Percentiles rank a stretch among this genome's conserved stretches.
These are phyloP conservation scores for Sphaceloma murrayae DNA, from an alignment of 2,329 filamentous ascomycete species.

Conservation along the genomic window DNA sequence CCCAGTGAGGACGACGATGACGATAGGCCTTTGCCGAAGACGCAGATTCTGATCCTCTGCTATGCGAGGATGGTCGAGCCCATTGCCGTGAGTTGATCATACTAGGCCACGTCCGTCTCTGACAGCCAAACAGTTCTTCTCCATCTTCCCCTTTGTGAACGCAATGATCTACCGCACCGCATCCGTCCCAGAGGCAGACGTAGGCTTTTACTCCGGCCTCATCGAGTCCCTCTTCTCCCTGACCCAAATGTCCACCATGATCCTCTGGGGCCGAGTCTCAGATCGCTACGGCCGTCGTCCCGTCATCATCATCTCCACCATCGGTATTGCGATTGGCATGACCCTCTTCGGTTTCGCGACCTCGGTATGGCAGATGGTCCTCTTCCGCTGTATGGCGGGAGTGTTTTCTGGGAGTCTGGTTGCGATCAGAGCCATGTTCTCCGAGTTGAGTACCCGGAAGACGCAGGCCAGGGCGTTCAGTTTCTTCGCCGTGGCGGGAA, in stretches of 20 bases:
- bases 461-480: constrained; percentile 67
- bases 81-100: constrained; percentile 41
- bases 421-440: constrained; percentile 67
- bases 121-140: constrained; percentile 49
- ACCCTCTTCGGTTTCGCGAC: constrained; percentile 59
- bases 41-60: constrained; percentile 65
- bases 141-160: constrained; percentile 71
- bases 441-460: constrained; percentile 58
- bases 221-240: constrained; percentile 63
- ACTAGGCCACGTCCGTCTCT: background rate
- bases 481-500: constrained; percentile 61
- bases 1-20: constrained; percentile 24
- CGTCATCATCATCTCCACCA: constrained; percentile 56
- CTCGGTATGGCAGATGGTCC: constrained; percentile 62
- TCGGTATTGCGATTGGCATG: constrained; percentile 52
- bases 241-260: constrained; percentile 69
- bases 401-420: constrained; percentile 65
- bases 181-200: constrained; percentile 50
- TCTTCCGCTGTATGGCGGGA: constrained; percentile 61
- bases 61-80: constrained; percentile 64
- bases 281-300: constrained; percentile 65
- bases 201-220: constrained; percentile 70
- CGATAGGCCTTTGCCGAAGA: constrained; percentile 45
- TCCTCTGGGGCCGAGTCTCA: constrained; percentile 59
- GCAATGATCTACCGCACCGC: constrained; percentile 64